Evolutionary conservation across 2,329 filamentous ascomycete genomes (phyloP).

Genomic region (Gaeumannomyces tritici): DNA sequence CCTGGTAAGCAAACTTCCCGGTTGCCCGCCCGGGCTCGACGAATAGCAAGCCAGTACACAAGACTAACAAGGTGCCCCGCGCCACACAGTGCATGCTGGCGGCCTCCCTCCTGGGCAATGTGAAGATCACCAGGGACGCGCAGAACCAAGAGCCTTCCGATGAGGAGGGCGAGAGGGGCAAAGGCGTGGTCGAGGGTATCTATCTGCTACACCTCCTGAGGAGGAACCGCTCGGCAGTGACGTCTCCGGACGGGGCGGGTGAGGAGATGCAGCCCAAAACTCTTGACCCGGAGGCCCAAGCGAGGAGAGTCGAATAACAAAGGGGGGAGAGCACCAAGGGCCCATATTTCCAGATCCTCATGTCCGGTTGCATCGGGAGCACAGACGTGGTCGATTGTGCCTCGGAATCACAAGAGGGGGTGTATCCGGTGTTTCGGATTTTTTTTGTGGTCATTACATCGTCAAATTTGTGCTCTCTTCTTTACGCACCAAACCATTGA

Average conservation of each 20-base stretch:
- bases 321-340: background rate
- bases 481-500: background rate
- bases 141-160: background rate
- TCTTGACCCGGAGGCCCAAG: background rate
- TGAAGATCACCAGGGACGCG: conserved; percentile 17
- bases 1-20: conserved; percentile 17
- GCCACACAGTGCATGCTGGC: conserved; percentile 14
- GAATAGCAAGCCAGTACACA: background rate
- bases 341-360: background rate
- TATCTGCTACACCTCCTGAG: conserved; percentile 4
- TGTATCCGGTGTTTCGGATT: no score
- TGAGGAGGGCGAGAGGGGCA: background rate
- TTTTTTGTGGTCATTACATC: background rate
- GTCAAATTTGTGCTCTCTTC: background rate
- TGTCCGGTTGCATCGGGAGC: background rate
- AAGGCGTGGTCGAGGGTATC: conserved; percentile 4
- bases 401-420: background rate
- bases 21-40: background rate
- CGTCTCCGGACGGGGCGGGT: background rate
- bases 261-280: background rate
- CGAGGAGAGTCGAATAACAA: background rate
- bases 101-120: conserved; percentile 21
- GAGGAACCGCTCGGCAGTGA: background rate
- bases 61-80: background rate
- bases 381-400: background rate